These are phyloP conservation scores for Aspergillus candidus DNA, from an alignment of 2,329 filamentous ascomycete species.

Conservation along the genomic window DNA sequence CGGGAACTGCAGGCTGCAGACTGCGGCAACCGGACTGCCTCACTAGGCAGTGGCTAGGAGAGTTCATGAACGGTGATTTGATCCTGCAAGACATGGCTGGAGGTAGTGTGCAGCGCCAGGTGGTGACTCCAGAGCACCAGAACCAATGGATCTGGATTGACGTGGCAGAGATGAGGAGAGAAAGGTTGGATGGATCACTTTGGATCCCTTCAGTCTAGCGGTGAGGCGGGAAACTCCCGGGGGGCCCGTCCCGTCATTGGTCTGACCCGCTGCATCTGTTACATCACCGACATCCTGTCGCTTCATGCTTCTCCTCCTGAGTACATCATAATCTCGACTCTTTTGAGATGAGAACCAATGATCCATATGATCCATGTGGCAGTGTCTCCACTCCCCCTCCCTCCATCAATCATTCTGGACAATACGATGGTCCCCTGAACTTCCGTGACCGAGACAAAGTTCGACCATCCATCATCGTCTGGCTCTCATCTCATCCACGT, in stretches of 20 bases:
- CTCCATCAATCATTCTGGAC: neutral
- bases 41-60: constrained; percentile 1
- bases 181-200: constrained; percentile 5
- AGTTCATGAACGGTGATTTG: constrained; percentile 13
- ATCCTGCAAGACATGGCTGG: constrained; percentile 15
- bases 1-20: constrained; percentile 10
- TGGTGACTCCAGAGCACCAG: constrained; percentile 8
- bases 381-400: neutral
- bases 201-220: constrained; percentile 10
- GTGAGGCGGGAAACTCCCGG: constrained; percentile 10
- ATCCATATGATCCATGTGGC: too few relatives aligned
- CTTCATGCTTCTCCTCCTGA: neutral
- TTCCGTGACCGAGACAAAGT: constrained; percentile 12
- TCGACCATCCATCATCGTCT: constrained; percentile 7
- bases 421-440: constrained; percentile 8
- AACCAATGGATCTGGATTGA: constrained; percentile 15
- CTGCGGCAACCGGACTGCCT: constrained; percentile 11
- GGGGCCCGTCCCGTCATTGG: too few relatives aligned
- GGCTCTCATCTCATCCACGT: constrained; percentile 16
- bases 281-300: too few relatives aligned
- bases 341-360: too few relatives aligned
- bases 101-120: constrained; percentile 15
- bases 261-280: too few relatives aligned
- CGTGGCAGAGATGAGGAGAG: constrained; percentile 13
- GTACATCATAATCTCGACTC: too few relatives aligned